A percentile compares a stretch with the other conserved stretches of the same genome.
phyloP scores from a whole-genome alignment of 2,329 filamentous ascomycete genomes.

The Gaeumannomyces tritici region DNA sequence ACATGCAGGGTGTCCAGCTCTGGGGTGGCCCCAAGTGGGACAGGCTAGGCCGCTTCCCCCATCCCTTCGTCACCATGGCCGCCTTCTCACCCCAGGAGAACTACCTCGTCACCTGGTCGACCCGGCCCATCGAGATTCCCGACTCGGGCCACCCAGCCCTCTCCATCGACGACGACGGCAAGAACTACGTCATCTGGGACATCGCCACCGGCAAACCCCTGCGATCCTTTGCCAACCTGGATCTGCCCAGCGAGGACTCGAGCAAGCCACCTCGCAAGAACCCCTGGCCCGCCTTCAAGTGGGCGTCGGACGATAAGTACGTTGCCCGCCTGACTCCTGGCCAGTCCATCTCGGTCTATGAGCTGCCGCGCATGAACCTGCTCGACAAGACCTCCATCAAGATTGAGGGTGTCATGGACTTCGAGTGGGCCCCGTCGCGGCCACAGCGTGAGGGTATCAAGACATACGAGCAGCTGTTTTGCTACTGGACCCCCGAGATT shows the following conservation, averaged over 20 bases:
- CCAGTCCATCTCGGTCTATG: slow-evolving; percentile 92
- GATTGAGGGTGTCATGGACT: slow-evolving; percentile 93
- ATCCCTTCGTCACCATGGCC: slow-evolving; percentile 90
- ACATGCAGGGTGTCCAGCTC: slow-evolving; percentile 91
- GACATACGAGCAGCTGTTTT: slow-evolving; percentile 89
- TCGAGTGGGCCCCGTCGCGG: slow-evolving; percentile 89
- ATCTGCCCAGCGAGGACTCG: slow-evolving; percentile 54
- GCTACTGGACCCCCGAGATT: slow-evolving; percentile 98
- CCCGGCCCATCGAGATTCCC: slow-evolving; percentile 83
- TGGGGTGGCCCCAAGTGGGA: slow-evolving; percentile 91
- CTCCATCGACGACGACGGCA: slow-evolving; percentile 87
- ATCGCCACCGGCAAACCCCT: slow-evolving; percentile 81
- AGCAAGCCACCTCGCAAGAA: slow-evolving; percentile 73
- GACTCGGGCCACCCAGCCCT: slow-evolving; percentile 79
- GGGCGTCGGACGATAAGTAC: slow-evolving; percentile 96
- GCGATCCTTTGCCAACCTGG: slow-evolving; percentile 86
- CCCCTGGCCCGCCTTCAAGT: slow-evolving; percentile 98
- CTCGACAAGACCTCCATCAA: slow-evolving; percentile 88
- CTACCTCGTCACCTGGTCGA: slow-evolving; percentile 95
- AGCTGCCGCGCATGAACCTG: slow-evolving; percentile 79
- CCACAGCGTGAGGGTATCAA: slow-evolving; percentile 78
- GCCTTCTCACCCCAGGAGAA: slow-evolving; percentile 92
- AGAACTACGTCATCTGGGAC: slow-evolving; percentile 99
- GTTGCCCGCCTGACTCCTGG: slow-evolving; percentile 85
- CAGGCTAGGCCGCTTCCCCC: slow-evolving; percentile 84